Conservation (phyloP, 2,329 filamentous ascomycete species). For the Stagonosporopsis vannaccii region DNA sequence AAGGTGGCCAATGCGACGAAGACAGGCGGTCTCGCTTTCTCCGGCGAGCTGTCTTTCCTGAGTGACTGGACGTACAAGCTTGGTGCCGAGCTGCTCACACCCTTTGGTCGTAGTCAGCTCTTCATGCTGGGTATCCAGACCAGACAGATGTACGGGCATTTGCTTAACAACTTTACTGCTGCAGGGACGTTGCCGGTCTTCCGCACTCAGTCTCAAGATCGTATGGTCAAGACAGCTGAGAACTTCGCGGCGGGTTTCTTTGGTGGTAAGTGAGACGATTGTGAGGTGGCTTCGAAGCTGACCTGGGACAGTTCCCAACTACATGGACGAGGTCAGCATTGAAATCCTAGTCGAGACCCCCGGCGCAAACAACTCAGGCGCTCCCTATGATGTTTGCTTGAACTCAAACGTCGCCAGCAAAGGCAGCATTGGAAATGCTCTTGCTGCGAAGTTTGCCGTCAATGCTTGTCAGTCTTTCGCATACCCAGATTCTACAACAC, state of each 20-base stretch:
- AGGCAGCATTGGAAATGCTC: slow-evolving; percentile 37
- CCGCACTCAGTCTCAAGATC: slow-evolving; percentile 40
- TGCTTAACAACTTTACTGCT: slow-evolving; percentile 55
- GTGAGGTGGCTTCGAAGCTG: background rate
- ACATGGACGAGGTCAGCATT: slow-evolving; percentile 37
- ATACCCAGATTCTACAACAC: background rate
- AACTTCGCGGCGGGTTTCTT: slow-evolving; percentile 46
- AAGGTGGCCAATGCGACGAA: slow-evolving; percentile 39
- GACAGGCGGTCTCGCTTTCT: slow-evolving; percentile 28
- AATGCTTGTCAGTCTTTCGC: slow-evolving; percentile 25
- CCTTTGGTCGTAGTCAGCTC: slow-evolving; percentile 46
- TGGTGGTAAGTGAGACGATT: slow-evolving; percentile 16
- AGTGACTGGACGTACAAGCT: slow-evolving; percentile 40
- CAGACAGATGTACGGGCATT: slow-evolving; percentile 52
- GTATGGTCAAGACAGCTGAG: slow-evolving; percentile 44
- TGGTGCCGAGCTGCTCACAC: slow-evolving; percentile 41
- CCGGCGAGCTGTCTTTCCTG: slow-evolving; percentile 38
- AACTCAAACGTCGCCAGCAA: slow-evolving; percentile 38
- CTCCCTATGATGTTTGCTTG: slow-evolving; percentile 39
- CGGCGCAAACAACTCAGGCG: slow-evolving; percentile 40
- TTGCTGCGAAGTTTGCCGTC: slow-evolving; percentile 32
- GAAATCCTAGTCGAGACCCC: slow-evolving; percentile 39
- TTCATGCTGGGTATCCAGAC: slow-evolving; percentile 53
- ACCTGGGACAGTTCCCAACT: slow-evolving; percentile 32
- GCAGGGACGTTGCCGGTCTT: slow-evolving; percentile 50